Base-by-base conservation (phyloP, 2,329 filamentous ascomycete species). In the Paecilomyces variotii region DNA sequence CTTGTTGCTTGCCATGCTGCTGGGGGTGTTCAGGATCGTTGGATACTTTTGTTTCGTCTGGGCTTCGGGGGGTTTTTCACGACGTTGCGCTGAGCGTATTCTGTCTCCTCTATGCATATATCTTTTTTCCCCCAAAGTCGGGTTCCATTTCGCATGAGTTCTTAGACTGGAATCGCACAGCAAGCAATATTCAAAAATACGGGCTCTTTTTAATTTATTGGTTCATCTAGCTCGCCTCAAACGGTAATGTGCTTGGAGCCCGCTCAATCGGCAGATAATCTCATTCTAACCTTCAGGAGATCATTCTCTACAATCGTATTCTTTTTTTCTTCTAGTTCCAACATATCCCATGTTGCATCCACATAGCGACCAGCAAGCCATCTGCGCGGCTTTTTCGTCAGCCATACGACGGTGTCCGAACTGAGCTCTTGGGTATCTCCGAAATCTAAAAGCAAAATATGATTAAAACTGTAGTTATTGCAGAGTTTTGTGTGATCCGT, bases 321-420 rank as follows among this genome's bases (percentile, higher is more conserved):
- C 61, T 78, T 73, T 63, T 71, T 74, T 0, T 57, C 61, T 59
- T 77, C 63, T 54, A 81, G 64, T 62, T 80, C 76, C 10, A 70
- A 67, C 74, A 82, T 74, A 62, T 81, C 78, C 79, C 79, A 82
- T 27, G 68, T 76, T n/a, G 62, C 69, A 59, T 66, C 75, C 3
- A 80, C 59, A 63, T 78, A 81, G 57, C 79, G 68, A 0, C 76
- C 79, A 1, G 68, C 70, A 24, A 82, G 63, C 78, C 79, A 82
- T 2, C 76, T 71, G 30, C 75, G 70, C 56, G 74, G 71, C 64
- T 77, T 68, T 34, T 66, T 67, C 1, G 74, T 74, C 53, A 81
- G 63, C 67, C 72, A 81, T 0, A 74, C 72, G 45, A 81, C 68
- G 0, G 76, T 74, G 66, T 81, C 77, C 0, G 70, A 78, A 26